A percentile compares a stretch with the other conserved stretches of the same genome.
phyloP scores from a whole-genome alignment of 805 yeast species.

The Kodamaea sagamina region DNA sequence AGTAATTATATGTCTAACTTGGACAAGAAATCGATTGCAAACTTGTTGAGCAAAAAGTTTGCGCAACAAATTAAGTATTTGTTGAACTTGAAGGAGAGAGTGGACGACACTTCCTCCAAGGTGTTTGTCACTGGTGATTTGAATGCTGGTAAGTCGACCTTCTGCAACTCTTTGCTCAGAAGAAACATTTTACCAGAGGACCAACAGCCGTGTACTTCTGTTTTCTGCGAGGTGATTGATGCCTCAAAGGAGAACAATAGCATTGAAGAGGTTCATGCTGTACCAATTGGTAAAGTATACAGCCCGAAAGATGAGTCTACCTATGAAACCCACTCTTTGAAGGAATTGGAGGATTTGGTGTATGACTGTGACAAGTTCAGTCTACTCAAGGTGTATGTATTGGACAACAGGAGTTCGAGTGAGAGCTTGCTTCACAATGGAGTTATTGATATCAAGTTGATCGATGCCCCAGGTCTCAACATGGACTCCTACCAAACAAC shows the following conservation, averaged over 20 bases:
- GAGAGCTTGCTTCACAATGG: conserved; percentile 83
- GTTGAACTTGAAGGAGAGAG: conserved; percentile 70
- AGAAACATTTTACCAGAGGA: conserved; percentile 86
- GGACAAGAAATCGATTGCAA: conserved; percentile 69
- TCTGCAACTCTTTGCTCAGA: conserved; percentile 85
- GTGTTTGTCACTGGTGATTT: conserved; percentile 96
- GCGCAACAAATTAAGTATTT: conserved; percentile 67
- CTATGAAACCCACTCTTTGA: conserved; percentile 55
- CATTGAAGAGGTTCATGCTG: conserved; percentile 91
- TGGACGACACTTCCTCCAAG: conserved; percentile 89
- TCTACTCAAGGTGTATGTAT: conserved; percentile 76
- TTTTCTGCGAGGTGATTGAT: conserved; percentile 92
- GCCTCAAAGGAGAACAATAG: conserved; percentile 67
- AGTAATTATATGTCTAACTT: conserved; percentile 53
- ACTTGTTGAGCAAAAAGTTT: conserved; percentile 69
- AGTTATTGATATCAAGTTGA: conserved; percentile 84
- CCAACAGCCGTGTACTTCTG: conserved; percentile 96
- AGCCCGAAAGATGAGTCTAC: conserved; percentile 61
- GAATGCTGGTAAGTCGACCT: conserved; percentile 94
- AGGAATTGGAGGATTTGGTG: conserved; percentile 67
- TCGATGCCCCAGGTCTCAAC: conserved; percentile 97
- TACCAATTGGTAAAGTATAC: conserved; percentile 58
- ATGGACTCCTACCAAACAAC: conserved; percentile 92
- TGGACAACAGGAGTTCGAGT: conserved; percentile 67
- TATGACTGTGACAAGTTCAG: conserved; percentile 70